phyloP scores from a whole-genome alignment of 2,329 filamentous ascomycete species.

The Paecilomyces sp. region DNA sequence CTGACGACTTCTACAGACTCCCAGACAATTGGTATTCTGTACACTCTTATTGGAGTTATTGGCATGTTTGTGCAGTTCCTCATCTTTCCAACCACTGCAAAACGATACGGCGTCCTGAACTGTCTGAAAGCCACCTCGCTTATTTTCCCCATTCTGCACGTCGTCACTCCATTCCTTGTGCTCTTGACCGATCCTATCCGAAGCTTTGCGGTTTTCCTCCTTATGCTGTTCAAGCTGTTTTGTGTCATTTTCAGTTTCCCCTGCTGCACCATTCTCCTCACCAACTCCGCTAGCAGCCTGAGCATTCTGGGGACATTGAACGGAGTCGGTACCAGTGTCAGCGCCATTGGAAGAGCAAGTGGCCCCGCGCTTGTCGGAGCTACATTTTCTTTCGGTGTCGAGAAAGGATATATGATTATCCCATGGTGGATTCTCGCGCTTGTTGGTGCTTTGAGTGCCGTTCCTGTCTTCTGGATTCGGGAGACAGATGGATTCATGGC shows the following conservation, averaged over 20 bases:
- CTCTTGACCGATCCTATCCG: constrained; percentile 51
- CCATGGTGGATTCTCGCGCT: constrained; percentile 73
- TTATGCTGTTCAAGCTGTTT: constrained; percentile 69
- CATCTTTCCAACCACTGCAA: constrained; percentile 70
- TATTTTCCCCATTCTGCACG: constrained; percentile 66
- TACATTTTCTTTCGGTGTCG: constrained; percentile 69
- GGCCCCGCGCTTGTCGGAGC: constrained; percentile 70
- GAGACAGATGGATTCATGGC: constrained; percentile 63
- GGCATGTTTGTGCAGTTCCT: constrained; percentile 82
- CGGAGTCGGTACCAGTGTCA: constrained; percentile 77
- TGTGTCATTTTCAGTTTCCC: constrained; percentile 81
- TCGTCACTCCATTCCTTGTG: constrained; percentile 73
- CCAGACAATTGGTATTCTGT: constrained; percentile 73
- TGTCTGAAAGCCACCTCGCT: constrained; percentile 64
- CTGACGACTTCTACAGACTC: constrained; percentile 43
- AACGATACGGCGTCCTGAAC: constrained; percentile 63
- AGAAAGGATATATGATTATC: constrained; percentile 66
- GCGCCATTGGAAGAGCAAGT: constrained; percentile 68
- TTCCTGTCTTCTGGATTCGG: constrained; percentile 67
- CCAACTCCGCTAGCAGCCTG: constrained; percentile 73
- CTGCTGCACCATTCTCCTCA: constrained; percentile 81
- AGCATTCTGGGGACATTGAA: constrained; percentile 80
- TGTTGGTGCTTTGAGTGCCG: constrained; percentile 56
- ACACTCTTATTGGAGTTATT: constrained; percentile 71
- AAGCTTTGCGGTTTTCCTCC: constrained; percentile 52